Base-by-base conservation (phyloP, 148 eudicot genomes). In the Linanthus parryae region DNA sequence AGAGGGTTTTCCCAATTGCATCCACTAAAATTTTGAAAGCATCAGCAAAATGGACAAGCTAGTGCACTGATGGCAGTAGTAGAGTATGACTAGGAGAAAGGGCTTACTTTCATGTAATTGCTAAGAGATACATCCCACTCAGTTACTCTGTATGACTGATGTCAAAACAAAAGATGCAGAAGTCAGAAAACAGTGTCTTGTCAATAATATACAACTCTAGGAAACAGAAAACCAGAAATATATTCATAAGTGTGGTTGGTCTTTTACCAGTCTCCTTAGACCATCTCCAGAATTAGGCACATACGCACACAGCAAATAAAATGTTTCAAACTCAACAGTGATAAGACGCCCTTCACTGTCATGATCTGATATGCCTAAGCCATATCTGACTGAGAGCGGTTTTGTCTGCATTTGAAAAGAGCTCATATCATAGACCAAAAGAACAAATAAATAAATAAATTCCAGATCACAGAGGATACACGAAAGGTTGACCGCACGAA, bases 251-350 rank as follows among this genome's bases (percentile, higher is more conserved):
- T 17, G 52, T 3, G 16, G 9, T 9, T 11, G 50, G 16, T 42
- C 6, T 35, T 25, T 61, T 84, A 92, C 96, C 96, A 92, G 64
- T 75, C 99, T 79, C 75, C 37, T 81, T 8, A 92, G 68, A 57
- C 99, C 99, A 66, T 88, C 99, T 36, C 99, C 91, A 57, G 99
- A 87, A 67, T 92, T 92, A 31, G 99, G 99, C 41, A 92, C 95
- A 69, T 92, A 92, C 47, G 72, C 82, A 66, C 73, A 67, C 58
- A 92, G 30, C 48, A 92, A 54, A 70, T 81, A 92, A 59, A 68
- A 88, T 3, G 83, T 59, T 39, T 92, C 94, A 58, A 87, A 92
- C 64, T 92, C 99, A 56, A 76, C 81, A 20, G 99, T 92, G 47
- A 92, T 83, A 37, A 92, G 72, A 44, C 98, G 84, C 31, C 99